Percentiles rank a stretch among this genome's conserved stretches.
These are phyloP conservation scores for Suillus tomentosus DNA, from an alignment of 768 basidiomycete species.

Conservation along the genomic window DNA sequence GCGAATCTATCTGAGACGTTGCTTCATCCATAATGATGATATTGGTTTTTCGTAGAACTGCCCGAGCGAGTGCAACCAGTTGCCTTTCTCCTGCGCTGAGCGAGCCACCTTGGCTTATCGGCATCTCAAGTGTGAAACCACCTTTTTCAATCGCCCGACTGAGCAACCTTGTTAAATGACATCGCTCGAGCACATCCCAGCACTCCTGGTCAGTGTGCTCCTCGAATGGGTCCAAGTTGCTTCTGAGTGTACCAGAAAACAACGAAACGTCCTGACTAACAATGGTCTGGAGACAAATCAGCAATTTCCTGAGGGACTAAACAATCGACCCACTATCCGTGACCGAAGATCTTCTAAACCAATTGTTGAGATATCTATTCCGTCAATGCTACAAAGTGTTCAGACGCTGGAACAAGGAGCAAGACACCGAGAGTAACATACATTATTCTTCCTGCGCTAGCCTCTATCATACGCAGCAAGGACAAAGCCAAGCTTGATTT, in stretches of 20 bases:
- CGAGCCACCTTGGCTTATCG: conserved; percentile 61
- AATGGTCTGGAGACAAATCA: conserved; percentile 8
- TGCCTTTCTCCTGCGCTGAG: conserved; percentile 82
- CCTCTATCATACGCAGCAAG: conserved; percentile 48
- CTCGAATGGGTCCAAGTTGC: conserved; percentile 71
- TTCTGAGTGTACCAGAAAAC: conserved; percentile 71
- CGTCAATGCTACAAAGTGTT: conserved; percentile 52
- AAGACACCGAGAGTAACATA: conserved; percentile 30
- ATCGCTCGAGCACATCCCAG: conserved; percentile 63
- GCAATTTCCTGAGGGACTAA: not conserved
- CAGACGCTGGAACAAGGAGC: conserved; percentile 1
- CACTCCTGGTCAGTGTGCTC: conserved; percentile 62
- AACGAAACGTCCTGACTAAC: conserved; percentile 76
- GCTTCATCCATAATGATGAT: conserved; percentile 78
- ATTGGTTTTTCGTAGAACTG: conserved; percentile 61
- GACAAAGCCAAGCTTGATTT: conserved; percentile 37
- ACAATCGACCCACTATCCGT: conserved; percentile 47
- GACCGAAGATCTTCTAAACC: conserved; percentile 70
- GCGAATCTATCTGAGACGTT: conserved; percentile 74
- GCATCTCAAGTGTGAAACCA: conserved; percentile 51
- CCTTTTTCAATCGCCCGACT: conserved; percentile 27
- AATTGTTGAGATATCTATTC: conserved; percentile 65
- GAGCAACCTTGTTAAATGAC: conserved; percentile 56
- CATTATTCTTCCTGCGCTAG: conserved; percentile 58
- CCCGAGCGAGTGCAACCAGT: conserved; percentile 68